phyloP scores from a whole-genome alignment of 164 flowering plant genomes.

The Sextonia rubra region DNA sequence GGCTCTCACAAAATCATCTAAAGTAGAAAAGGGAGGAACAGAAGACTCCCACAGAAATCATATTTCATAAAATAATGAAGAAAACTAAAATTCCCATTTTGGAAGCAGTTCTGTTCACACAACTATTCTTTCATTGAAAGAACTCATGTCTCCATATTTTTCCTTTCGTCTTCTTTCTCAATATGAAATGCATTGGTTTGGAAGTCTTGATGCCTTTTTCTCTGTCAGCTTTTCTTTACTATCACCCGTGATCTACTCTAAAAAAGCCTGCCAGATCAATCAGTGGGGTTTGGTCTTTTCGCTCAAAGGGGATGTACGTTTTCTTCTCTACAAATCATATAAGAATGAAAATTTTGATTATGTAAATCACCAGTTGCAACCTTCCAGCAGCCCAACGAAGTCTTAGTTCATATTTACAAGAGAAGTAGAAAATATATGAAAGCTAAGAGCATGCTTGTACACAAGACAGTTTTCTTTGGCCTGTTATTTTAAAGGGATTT shows the following conservation, averaged over 20 bases:
- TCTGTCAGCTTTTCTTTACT: not conserved
- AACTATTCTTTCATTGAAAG: not conserved
- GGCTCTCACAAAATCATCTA: not conserved
- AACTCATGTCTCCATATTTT: not conserved
- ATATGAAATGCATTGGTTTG: not conserved
- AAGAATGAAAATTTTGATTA: not conserved
- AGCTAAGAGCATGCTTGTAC: not conserved
- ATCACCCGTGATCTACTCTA: constrained; percentile 5
- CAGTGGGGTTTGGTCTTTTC: constrained; percentile 1
- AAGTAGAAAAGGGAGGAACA: not conserved
- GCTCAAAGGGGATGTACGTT: not conserved
- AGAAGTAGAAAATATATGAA: not conserved
- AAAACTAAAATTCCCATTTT: not conserved
- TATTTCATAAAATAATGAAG: not conserved
- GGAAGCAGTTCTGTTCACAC: not conserved
- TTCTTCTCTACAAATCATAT: constrained; percentile 1
- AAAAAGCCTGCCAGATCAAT: not conserved
- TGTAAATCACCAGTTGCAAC: not conserved
- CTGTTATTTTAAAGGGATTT: too few species aligned
- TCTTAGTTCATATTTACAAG: not conserved
- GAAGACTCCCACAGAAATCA: not conserved
- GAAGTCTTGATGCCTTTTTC: not conserved
- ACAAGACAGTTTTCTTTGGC: too few species aligned
- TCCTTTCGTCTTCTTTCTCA: not conserved
- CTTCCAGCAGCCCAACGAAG: not conserved